Percentiles rank a stretch among this genome's conserved stretches.
Evolutionary conservation across 257 asterid genomes (phyloP).

Genomic region (Catharanthus roseus): DNA sequence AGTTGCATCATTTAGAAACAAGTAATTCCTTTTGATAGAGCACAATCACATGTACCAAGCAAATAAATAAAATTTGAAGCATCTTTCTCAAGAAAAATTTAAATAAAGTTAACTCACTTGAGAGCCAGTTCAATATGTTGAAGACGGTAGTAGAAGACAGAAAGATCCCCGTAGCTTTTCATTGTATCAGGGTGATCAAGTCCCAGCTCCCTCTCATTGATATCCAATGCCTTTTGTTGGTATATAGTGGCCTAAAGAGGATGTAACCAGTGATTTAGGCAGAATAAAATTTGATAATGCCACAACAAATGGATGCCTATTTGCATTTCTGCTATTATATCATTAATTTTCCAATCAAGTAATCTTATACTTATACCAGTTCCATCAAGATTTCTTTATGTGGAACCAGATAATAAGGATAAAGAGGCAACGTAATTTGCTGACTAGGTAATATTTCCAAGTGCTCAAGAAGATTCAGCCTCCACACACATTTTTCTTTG

Average conservation of each 20-base stretch:
- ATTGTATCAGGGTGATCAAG: slow-evolving; percentile 99
- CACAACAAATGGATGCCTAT: neutral
- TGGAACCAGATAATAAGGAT: neutral
- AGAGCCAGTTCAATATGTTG: slow-evolving; percentile 96
- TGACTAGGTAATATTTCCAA: neutral
- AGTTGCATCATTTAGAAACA: neutral
- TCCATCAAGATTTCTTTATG: neutral
- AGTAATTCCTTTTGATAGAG: neutral
- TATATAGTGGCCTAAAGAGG: slow-evolving; percentile 78
- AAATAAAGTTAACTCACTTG: slow-evolving; percentile 48
- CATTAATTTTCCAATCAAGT: slow-evolving; percentile 1
- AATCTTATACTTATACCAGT: neutral
- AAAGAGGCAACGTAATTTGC: neutral
- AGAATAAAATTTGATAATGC: slow-evolving; percentile 10
- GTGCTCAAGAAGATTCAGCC: neutral
- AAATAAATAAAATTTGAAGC: neutral
- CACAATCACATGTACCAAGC: neutral
- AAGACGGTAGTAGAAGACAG: slow-evolving; percentile 97
- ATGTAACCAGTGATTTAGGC: slow-evolving; percentile 11
- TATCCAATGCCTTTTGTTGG: slow-evolving; percentile 97
- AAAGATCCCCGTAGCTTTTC: slow-evolving; percentile 99
- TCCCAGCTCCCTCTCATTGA: slow-evolving; percentile 97
- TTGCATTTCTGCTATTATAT: neutral
- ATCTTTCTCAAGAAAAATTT: neutral
- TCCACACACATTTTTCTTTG: neutral